These are phyloP conservation scores for Rhizoclosmatium hyalinum DNA, from an alignment of 371 early-diverging fungal genomes.

Conservation along the genomic window DNA sequence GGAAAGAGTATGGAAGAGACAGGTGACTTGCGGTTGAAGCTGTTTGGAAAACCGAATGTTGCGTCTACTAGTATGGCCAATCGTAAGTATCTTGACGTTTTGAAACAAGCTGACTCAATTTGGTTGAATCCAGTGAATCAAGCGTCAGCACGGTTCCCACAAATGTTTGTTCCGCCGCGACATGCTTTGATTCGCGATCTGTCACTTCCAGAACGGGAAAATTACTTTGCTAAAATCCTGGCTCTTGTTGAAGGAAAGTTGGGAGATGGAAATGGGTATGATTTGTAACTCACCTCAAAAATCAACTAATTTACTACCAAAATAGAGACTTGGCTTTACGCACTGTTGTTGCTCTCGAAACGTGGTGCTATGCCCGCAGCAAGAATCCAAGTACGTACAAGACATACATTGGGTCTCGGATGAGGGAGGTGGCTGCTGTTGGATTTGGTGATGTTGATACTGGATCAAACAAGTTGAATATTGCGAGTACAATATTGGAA, in stretches of 20 bases:
- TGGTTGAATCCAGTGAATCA: neutral
- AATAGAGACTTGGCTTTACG: conserved; percentile 8
- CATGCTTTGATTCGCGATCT: conserved; percentile 38
- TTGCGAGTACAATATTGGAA: conserved; percentile 2
- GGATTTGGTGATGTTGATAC: conserved; percentile 7
- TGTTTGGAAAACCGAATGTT: conserved; percentile 20
- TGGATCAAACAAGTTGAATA: neutral
- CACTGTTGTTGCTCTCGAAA: conserved; percentile 25
- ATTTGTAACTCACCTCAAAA: neutral
- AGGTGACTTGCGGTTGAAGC: conserved; percentile 9
- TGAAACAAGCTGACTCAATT: neutral
- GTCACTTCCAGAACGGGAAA: conserved; percentile 37
- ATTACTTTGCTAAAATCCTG: conserved; percentile 31
- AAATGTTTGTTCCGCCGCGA: conserved; percentile 16
- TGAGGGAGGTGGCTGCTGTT: conserved; percentile 30
- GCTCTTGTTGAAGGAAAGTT: conserved; percentile 11
- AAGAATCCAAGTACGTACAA: conserved; percentile 30
- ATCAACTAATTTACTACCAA: neutral
- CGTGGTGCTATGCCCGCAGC: conserved; percentile 31
- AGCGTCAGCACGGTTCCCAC: conserved; percentile 25
- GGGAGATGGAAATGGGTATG: neutral
- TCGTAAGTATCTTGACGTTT: conserved; percentile 5
- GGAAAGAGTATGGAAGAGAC: conserved; percentile 21
- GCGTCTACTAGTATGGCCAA: conserved; percentile 2
- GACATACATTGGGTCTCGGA: conserved; percentile 26